Evolutionary conservation across 768 basidiomycete genomes (phyloP), one percentile per base, ranked within the genome.

Genomic region (Serendipita vermifera): DNA sequence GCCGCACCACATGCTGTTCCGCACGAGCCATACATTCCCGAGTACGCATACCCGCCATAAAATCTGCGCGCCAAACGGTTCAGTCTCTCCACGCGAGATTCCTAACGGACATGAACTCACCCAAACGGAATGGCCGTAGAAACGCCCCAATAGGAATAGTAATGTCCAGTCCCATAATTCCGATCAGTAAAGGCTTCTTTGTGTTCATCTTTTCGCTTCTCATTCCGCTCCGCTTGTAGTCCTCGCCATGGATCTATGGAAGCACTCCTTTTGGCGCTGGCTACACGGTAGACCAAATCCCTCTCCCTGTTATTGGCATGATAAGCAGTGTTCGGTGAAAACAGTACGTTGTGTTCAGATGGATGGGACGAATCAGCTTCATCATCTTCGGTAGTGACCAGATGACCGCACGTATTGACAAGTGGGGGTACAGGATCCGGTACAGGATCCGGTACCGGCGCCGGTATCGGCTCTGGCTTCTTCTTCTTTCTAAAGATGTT

Each of bases 351-450:
- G 35, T 57, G 57, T 5, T 57, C 57, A 6, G 57, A 57, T 4
- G 57, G 57, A 38, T 57, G 57, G n/a, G 53, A 51, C n/a, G 31
- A 20, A 24, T 57, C 57, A 9, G 53, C 54, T 31, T 57, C 57
- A 26, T 11, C 57, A 11, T 57, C 54, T 2, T 54, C 51, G 15
- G 53, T 55, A 14, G 33, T 20, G 57, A 54, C 26, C 4, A 57
- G 1, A 41, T 57, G 51, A 5, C 27, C 51, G 27, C 54, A 48
- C 5, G 3, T n/a, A 29, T 57, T 57, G 15, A 24, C 33, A 15
- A 46, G 48, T 17, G 54, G 17, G 5, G 53, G 32, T 4, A 32
- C 14, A 43, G 7, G 40, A n/a, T n/a, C n/a, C n/a, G n/a, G n/a
- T n/a, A n/a, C n/a, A n/a, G n/a, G n/a, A n/a, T n/a, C n/a, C n/a